These are phyloP conservation scores for Salvia rosmarinus DNA, from an alignment of 257 asterid genomes.

Conservation along the genomic window DNA sequence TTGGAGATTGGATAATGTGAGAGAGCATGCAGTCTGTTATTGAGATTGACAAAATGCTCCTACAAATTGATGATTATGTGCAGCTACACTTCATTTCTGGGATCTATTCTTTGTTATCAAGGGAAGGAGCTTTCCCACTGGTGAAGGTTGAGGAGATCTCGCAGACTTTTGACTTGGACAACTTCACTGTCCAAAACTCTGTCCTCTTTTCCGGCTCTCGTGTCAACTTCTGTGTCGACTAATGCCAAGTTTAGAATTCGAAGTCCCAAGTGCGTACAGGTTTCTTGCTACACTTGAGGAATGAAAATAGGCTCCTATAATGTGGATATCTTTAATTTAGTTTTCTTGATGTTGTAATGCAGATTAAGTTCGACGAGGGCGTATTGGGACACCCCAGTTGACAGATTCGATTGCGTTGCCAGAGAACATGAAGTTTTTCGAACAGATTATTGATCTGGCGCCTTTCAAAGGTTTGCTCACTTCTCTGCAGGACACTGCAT, in stretches of 20 bases:
- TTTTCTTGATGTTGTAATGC: slow-evolving; percentile 26
- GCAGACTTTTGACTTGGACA: slow-evolving; percentile 66
- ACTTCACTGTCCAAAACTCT: slow-evolving; percentile 70
- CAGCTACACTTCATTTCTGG: slow-evolving; percentile 79
- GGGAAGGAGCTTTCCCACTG: slow-evolving; percentile 54
- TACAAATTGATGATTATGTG: slow-evolving; percentile 25
- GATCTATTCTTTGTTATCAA: slow-evolving; percentile 64
- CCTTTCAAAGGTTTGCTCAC: slow-evolving; percentile 69
- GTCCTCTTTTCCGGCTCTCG: slow-evolving; percentile 69
- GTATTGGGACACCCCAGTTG: slow-evolving; percentile 83
- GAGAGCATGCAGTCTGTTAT: background rate
- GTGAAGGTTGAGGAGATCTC: slow-evolving; percentile 77
- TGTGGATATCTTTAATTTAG: background rate
- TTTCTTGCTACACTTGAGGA: slow-evolving; percentile 12
- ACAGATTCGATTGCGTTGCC: slow-evolving; percentile 74
- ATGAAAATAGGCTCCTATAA: background rate
- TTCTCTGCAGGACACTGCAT: slow-evolving; percentile 79
- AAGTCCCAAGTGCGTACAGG: slow-evolving; percentile 92
- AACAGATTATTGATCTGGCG: slow-evolving; percentile 69
- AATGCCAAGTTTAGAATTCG: slow-evolving; percentile 82
- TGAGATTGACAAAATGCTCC: background rate
- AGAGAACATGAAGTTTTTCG: slow-evolving; percentile 65
- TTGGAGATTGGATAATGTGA: background rate
- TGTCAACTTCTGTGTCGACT: slow-evolving; percentile 68
- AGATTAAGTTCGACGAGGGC: slow-evolving; percentile 81